These are phyloP conservation scores for Lactarius sanguifluus DNA, from an alignment of 768 basidiomycete species.

Conservation along the genomic window DNA sequence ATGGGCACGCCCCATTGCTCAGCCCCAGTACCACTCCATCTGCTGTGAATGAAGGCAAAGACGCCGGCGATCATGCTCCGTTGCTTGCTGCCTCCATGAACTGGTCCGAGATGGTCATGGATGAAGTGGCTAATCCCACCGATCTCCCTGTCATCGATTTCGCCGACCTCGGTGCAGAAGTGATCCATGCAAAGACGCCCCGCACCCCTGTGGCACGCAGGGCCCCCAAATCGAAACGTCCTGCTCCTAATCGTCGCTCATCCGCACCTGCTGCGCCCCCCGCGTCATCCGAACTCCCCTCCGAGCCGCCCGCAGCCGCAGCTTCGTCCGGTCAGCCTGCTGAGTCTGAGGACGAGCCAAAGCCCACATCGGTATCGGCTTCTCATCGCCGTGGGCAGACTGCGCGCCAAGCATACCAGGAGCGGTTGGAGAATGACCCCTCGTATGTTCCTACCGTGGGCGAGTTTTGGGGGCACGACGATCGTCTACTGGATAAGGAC, in stretches of 20 bases:
- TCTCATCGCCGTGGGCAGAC: constrained; percentile 51
- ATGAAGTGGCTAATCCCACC: constrained; percentile 59
- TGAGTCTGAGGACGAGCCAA: constrained; percentile 39
- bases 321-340: constrained; percentile 35
- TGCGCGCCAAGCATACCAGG: constrained; percentile 84
- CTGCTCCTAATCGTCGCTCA: constrained; percentile 38
- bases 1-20: constrained; percentile 52
- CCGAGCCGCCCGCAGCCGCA: constrained; percentile 32
- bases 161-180: constrained; percentile 48
- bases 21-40: constrained; percentile 61
- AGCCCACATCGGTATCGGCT: constrained; percentile 32
- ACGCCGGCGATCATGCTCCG: constrained; percentile 36
- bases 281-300: constrained; percentile 35
- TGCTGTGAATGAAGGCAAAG: constrained; percentile 34
- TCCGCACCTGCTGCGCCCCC: constrained; percentile 24
- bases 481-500: constrained; percentile 81
- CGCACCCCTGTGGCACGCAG: constrained; percentile 34
- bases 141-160: constrained; percentile 82
- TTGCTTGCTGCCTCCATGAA: constrained; percentile 57
- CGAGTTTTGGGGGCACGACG: constrained; percentile 94
- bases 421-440: constrained; percentile 79
- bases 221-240: constrained; percentile 36
- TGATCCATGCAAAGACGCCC: constrained; percentile 35
- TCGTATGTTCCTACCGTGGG: constrained; percentile 89
- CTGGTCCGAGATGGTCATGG: constrained; percentile 87